Percentiles rank a stretch among this genome's conserved stretches.
phyloP scores from a whole-genome alignment of 169 alveolate genomes.

The Eimeria maxima region DNA sequence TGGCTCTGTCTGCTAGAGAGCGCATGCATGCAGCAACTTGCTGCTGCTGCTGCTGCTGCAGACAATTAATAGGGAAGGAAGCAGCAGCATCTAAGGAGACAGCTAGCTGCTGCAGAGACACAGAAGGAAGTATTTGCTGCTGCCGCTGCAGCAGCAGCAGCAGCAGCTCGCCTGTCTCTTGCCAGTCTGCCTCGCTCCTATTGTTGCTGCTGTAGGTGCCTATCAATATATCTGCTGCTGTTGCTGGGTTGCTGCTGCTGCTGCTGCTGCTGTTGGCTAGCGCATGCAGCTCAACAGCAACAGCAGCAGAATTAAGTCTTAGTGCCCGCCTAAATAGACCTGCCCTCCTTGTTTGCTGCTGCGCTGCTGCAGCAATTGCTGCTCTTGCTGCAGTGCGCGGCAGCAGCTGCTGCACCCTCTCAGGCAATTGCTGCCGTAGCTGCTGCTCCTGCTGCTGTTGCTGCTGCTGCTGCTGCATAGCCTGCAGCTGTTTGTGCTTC shows the following conservation, averaged over 20 bases:
- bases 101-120: conserved; percentile 19
- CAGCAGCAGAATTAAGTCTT: background rate
- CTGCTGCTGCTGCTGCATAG: conserved; percentile 4
- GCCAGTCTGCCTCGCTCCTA: background rate
- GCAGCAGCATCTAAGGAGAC: background rate
- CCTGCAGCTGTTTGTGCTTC: background rate
- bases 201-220: background rate
- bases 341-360: background rate
- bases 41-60: conserved; percentile 28
- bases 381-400: background rate
- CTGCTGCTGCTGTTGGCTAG: conserved; percentile 17
- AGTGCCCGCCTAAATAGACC: background rate
- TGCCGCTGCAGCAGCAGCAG: conserved; percentile 37
- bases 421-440: background rate
- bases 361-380: background rate
- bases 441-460: conserved; percentile 17
- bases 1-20: background rate
- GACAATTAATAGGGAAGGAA: background rate
- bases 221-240: background rate
- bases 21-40: background rate
- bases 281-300: conserved; percentile 12
- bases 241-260: background rate
- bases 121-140: background rate
- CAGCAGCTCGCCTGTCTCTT: background rate
- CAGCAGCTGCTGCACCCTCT: conserved; percentile 17